Conservation (phyloP, 768 basidiomycete genomes). For the Macrolepiota dolichaula region DNA sequence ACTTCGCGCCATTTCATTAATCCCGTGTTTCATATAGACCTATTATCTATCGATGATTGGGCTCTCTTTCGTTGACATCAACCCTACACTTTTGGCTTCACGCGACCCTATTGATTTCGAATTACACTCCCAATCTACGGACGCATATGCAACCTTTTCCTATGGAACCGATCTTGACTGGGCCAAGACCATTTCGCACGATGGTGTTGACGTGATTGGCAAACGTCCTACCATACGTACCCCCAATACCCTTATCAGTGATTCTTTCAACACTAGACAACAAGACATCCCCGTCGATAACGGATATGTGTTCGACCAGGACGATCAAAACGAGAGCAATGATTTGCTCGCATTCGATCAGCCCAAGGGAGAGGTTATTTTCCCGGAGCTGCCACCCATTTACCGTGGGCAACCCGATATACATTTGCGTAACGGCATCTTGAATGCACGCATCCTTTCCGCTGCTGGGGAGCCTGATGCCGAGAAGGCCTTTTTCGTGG, state of each 20-base stretch:
- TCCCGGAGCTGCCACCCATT: conserved; percentile 66
- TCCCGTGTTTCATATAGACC: neutral
- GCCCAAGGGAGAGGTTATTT: conserved; percentile 41
- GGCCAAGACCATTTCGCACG: neutral
- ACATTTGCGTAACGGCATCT: conserved; percentile 75
- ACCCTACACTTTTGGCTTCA: neutral
- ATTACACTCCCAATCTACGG: neutral
- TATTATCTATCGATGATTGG: conserved; percentile 6
- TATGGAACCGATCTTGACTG: conserved; percentile 6
- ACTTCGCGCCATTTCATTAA: neutral
- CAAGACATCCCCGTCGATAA: conserved; percentile 17
- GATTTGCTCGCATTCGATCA: conserved; percentile 15
- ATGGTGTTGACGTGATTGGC: conserved; percentile 21
- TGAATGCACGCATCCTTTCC: conserved; percentile 52
- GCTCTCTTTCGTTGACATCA: neutral
- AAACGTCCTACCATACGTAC: conserved; percentile 17
- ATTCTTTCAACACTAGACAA: conserved; percentile 25
- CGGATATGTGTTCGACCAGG: conserved; percentile 35
- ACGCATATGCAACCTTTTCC: neutral
- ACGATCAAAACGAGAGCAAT: conserved; percentile 26
- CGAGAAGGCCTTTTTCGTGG: conserved; percentile 95
- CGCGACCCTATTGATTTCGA: neutral
- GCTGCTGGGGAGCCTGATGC: conserved; percentile 62
- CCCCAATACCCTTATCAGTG: conserved; percentile 18
- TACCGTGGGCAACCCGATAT: conserved; percentile 65